Conservation (phyloP, 805 yeast genomes). For the Nakazawaea siamensis region DNA sequence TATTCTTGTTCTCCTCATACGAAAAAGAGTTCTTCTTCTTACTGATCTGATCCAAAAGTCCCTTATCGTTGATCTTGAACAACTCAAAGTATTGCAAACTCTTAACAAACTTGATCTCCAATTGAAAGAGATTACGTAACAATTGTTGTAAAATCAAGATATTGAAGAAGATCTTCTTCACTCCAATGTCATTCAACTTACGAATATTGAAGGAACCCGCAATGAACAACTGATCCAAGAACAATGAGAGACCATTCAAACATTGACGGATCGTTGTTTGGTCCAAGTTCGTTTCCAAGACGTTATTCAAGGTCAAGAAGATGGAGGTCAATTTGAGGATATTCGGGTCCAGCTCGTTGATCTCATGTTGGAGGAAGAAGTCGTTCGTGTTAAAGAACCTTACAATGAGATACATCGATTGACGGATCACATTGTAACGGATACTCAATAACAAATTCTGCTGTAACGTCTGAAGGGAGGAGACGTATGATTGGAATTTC, state of each 20-base stretch:
- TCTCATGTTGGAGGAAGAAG: slow-evolving; percentile 49
- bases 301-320: slow-evolving; percentile 36
- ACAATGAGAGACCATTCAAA: slow-evolving; percentile 38
- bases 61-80: slow-evolving; percentile 40
- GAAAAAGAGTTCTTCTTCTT: slow-evolving; percentile 27
- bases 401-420: slow-evolving; percentile 43
- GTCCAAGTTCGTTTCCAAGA: slow-evolving; percentile 16
- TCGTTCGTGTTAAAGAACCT: slow-evolving; percentile 38
- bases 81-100: slow-evolving; percentile 50
- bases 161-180: slow-evolving; percentile 50
- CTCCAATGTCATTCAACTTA: slow-evolving; percentile 49
- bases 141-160: slow-evolving; percentile 62
- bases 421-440: slow-evolving; percentile 48
- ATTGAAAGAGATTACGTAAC: slow-evolving; percentile 43
- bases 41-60: slow-evolving; percentile 31
- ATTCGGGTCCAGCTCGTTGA: slow-evolving; percentile 32
- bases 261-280: not conserved
- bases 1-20: slow-evolving; percentile 37
- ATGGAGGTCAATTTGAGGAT: slow-evolving; percentile 44
- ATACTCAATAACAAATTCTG: slow-evolving; percentile 36
- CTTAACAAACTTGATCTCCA: slow-evolving; percentile 39
- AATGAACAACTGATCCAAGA: slow-evolving; percentile 45
- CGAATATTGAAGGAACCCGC: slow-evolving; percentile 41
- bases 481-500: slow-evolving; percentile 29
- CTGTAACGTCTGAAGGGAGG: slow-evolving; percentile 26